Percentiles rank a stretch among this genome's conserved stretches.
These are phyloP conservation scores for Penicillium sp. DNA, from an alignment of 2,329 filamentous ascomycete genomes.

Conservation along the genomic window DNA sequence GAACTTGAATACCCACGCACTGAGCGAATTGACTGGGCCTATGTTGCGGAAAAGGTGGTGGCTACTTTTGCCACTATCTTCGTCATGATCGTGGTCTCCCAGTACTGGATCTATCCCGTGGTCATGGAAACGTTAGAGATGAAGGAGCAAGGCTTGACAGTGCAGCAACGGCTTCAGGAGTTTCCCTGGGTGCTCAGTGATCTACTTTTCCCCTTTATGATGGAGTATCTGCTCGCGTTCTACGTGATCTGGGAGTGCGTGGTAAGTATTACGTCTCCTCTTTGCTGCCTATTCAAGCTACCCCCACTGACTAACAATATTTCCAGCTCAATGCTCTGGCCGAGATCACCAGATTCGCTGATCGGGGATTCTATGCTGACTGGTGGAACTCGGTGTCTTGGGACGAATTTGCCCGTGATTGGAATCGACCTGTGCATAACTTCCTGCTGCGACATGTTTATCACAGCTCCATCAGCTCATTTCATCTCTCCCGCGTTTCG, in stretches of 20 bases:
- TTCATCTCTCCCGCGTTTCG: slow-evolving; percentile 71
- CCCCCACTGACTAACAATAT: not conserved
- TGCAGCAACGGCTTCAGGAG: slow-evolving; percentile 65
- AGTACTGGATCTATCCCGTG: slow-evolving; percentile 78
- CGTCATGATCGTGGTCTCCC: slow-evolving; percentile 79
- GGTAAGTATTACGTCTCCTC: slow-evolving; percentile 20
- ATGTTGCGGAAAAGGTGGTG: slow-evolving; percentile 73
- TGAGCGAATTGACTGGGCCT: slow-evolving; percentile 73
- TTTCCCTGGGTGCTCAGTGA: slow-evolving; percentile 79
- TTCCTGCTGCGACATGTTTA: slow-evolving; percentile 81
- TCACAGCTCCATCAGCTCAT: slow-evolving; percentile 74
- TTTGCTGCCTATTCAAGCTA: not conserved
- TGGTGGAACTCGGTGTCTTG: slow-evolving; percentile 60
- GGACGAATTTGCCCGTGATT: slow-evolving; percentile 77
- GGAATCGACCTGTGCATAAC: slow-evolving; percentile 81
- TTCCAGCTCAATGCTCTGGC: slow-evolving; percentile 71
- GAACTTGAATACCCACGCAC: slow-evolving; percentile 77
- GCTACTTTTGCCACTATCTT: slow-evolving; percentile 72
- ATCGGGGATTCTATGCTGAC: slow-evolving; percentile 67
- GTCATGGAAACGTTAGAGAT: slow-evolving; percentile 72
- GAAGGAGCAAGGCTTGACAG: slow-evolving; percentile 63
- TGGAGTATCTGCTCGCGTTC: slow-evolving; percentile 78
- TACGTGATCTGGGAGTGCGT: slow-evolving; percentile 82
- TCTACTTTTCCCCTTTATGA: slow-evolving; percentile 77
- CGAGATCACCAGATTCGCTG: slow-evolving; percentile 77